Conservation (phyloP, 331 rosid species). For the Quercus phellos region DNA sequence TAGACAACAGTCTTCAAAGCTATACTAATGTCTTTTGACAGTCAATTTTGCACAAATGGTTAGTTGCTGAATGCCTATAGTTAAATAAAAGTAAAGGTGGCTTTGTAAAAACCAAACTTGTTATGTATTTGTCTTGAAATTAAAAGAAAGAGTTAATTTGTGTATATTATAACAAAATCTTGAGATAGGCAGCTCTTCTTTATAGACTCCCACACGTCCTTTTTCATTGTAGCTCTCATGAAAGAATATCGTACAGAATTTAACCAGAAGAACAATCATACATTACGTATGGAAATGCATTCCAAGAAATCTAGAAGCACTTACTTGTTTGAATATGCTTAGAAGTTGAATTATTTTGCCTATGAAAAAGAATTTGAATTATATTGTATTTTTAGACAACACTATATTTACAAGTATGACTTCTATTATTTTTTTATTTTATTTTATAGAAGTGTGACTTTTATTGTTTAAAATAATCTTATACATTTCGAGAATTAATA, state of each 20-base stretch:
- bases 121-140: too few relatives aligned
- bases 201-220: not conserved
- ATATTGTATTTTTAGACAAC: too few relatives aligned
- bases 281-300: not conserved
- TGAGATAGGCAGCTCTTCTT: not conserved
- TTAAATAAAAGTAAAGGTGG: not conserved
- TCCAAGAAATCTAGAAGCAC: not conserved
- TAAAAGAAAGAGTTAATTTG: too few relatives aligned
- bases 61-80: not conserved
- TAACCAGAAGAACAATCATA: not conserved
- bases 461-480: too few relatives aligned
- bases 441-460: too few relatives aligned
- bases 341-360: too few relatives aligned
- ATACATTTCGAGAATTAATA: too few relatives aligned
- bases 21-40: not conserved
- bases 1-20: not conserved
- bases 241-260: not conserved
- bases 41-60: not conserved
- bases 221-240: not conserved
- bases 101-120: not conserved
- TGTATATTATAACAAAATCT: too few relatives aligned
- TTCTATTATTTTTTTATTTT: too few relatives aligned
- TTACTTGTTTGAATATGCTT: not conserved
- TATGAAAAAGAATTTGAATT: too few relatives aligned
- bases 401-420: too few relatives aligned